These are phyloP conservation scores for Oemleria cerasiformis DNA, from an alignment of 306 rosid genomes.

Conservation along the genomic window DNA sequence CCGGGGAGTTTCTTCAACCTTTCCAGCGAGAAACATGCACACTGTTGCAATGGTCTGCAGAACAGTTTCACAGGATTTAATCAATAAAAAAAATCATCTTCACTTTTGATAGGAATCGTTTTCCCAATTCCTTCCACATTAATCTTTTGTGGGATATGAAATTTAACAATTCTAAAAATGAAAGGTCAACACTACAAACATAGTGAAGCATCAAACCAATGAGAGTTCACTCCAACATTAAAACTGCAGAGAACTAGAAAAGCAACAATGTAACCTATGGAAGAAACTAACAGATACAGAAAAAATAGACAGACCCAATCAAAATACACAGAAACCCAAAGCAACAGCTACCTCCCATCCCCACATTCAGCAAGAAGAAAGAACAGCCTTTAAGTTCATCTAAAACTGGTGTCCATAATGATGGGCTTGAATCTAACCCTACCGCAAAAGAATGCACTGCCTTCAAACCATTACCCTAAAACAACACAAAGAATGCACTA, in stretches of 20 bases:
- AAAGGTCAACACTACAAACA: not conserved
- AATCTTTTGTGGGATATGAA: not conserved
- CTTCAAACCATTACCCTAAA: not conserved
- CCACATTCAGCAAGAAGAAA: no score
- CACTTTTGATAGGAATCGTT: not conserved
- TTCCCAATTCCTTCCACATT: not conserved
- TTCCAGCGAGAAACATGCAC: slow-evolving; percentile 99
- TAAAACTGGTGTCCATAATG: not conserved
- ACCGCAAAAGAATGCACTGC: not conserved
- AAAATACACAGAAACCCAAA: not conserved
- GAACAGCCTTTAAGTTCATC: not conserved
- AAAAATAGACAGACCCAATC: not conserved
- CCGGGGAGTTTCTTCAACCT: slow-evolving; percentile 98
- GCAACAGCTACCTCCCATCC: not conserved
- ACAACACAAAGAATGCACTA: not conserved
- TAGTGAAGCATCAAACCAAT: not conserved
- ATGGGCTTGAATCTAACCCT: not conserved
- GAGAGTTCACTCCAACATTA: not conserved
- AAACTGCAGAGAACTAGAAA: not conserved
- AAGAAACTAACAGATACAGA: not conserved
- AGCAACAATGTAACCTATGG: not conserved
- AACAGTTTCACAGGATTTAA: slow-evolving; percentile 29
- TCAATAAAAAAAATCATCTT: slow-evolving; percentile 16
- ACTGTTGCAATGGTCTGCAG: slow-evolving; percentile 92
- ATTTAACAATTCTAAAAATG: not conserved